A percentile compares a stretch with the other conserved stretches of the same genome.
These are phyloP conservation scores for Drechslerella coelobrocha DNA, from an alignment of 2,329 filamentous ascomycete genomes.

Conservation along the genomic window DNA sequence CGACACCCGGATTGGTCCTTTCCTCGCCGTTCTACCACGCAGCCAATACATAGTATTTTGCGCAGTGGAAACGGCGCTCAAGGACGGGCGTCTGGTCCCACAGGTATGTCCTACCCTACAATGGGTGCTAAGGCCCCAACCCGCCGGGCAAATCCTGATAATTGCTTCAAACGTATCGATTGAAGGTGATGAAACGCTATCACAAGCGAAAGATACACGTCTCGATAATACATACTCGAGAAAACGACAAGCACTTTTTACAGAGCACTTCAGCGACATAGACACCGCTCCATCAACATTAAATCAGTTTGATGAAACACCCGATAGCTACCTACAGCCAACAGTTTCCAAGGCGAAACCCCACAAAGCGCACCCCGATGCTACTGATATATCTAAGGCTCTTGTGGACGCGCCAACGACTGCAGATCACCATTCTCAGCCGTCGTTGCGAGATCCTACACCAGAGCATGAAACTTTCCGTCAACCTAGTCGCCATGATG, in stretches of 20 bases:
- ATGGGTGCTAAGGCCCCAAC: not conserved
- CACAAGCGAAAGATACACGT: constrained; percentile 16
- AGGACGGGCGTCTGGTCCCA: constrained; percentile 2
- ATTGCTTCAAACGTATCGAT: not conserved
- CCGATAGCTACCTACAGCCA: not conserved
- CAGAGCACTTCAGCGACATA: constrained; percentile 42
- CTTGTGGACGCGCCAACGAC: not conserved
- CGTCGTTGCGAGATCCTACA: too few relatives aligned
- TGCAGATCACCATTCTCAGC: too few relatives aligned
- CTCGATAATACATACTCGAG: constrained; percentile 13
- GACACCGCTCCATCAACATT: not conserved
- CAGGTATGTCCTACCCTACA: constrained; percentile 22
- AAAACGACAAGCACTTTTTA: constrained; percentile 45
- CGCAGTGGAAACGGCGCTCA: constrained; percentile 14
- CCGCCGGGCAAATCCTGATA: not conserved
- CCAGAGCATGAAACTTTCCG: too few relatives aligned
- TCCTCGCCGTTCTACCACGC: constrained; percentile 64
- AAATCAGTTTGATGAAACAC: not conserved
- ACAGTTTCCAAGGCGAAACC: not conserved
- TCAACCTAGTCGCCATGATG: not conserved
- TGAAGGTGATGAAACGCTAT: constrained; percentile 15
- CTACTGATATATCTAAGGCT: not conserved
- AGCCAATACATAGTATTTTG: constrained; percentile 57
- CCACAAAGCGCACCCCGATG: not conserved
- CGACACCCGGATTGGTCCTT: constrained; percentile 71